Percentiles rank a stretch among this genome's conserved stretches.
Evolutionary conservation across 2,329 filamentous ascomycete genomes (phyloP).

Genomic region (Rutstroemia sydowiana): DNA sequence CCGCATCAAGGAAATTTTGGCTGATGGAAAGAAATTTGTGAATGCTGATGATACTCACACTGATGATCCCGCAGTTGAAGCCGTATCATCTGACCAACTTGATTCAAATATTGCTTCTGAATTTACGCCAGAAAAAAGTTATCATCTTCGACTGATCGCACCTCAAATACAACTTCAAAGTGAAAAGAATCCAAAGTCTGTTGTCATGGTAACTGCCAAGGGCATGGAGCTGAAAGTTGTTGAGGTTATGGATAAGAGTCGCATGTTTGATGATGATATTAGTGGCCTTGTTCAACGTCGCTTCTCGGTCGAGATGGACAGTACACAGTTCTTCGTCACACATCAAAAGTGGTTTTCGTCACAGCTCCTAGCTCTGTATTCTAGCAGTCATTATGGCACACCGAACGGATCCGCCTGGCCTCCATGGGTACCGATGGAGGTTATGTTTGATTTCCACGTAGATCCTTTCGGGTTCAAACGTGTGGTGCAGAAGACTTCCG

Average conservation of each 20-base stretch:
- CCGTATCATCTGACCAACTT: slow-evolving; percentile 50
- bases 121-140: slow-evolving; percentile 86
- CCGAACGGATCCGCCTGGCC: slow-evolving; percentile 84
- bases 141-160: slow-evolving; percentile 89
- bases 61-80: slow-evolving; percentile 27
- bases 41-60: slow-evolving; percentile 51
- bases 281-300: slow-evolving; percentile 91
- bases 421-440: slow-evolving; percentile 95
- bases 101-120: slow-evolving; percentile 75
- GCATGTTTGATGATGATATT: slow-evolving; percentile 88
- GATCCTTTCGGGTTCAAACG: slow-evolving; percentile 97
- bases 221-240: slow-evolving; percentile 97
- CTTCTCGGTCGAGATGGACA: slow-evolving; percentile 93
- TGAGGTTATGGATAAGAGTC: slow-evolving; percentile 94
- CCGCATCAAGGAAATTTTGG: slow-evolving; percentile 76
- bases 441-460: slow-evolving; percentile 92
- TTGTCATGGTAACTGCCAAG: slow-evolving; percentile 93
- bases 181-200: slow-evolving; percentile 94
- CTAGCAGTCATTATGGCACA: slow-evolving; percentile 86
- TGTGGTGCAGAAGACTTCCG: slow-evolving; percentile 94
- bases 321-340: slow-evolving; percentile 95
- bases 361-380: slow-evolving; percentile 84
- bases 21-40: slow-evolving; percentile 78
- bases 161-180: slow-evolving; percentile 98
- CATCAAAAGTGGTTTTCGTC: slow-evolving; percentile 85